Evolutionary conservation across 2,329 filamentous ascomycete genomes (phyloP).

Genomic region (Epichloe elymi): DNA sequence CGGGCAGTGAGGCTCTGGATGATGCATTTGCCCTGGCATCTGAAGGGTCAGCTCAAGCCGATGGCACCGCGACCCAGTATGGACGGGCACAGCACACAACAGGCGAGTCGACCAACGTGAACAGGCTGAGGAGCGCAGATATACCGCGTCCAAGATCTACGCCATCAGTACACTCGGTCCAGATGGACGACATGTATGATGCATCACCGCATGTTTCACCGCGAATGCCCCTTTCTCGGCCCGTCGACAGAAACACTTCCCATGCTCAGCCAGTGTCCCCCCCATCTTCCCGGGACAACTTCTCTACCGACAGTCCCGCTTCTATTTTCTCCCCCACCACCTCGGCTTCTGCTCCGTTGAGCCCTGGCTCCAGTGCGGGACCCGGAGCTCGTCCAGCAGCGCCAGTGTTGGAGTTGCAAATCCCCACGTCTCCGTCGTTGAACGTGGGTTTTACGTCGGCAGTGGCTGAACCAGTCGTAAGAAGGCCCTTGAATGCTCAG

Average conservation of each 20-base stretch:
- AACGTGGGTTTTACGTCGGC: slow-evolving; percentile 2
- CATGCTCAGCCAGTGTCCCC: slow-evolving; percentile 5
- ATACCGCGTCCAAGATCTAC: slow-evolving; percentile 19
- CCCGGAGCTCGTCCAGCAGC: slow-evolving; percentile 1
- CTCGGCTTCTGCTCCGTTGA: not conserved
- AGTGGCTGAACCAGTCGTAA: slow-evolving; percentile 11
- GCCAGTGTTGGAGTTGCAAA: slow-evolving; percentile 16
- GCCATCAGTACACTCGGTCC: slow-evolving; percentile 11
- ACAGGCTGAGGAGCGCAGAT: slow-evolving; percentile 13
- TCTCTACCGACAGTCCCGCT: not conserved
- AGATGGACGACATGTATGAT: slow-evolving; percentile 29
- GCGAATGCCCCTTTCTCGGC: slow-evolving; percentile 4
- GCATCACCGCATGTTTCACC: slow-evolving; percentile 34
- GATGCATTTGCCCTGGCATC: not conserved
- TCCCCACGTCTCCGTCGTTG: slow-evolving; percentile 11
- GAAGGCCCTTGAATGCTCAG: slow-evolving; percentile 21
- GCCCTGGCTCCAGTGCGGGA: not conserved
- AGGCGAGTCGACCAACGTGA: slow-evolving; percentile 22
- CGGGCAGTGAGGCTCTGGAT: not conserved
- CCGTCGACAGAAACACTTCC: not conserved
- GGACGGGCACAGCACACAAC: slow-evolving; percentile 18
- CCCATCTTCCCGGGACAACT: slow-evolving; percentile 8
- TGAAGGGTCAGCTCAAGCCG: slow-evolving; percentile 2
- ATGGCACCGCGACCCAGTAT: slow-evolving; percentile 5
- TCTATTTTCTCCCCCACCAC: not conserved